These are phyloP conservation scores for Cardamine occulta DNA, from an alignment of 345 rosid genomes.

Conservation along the genomic window DNA sequence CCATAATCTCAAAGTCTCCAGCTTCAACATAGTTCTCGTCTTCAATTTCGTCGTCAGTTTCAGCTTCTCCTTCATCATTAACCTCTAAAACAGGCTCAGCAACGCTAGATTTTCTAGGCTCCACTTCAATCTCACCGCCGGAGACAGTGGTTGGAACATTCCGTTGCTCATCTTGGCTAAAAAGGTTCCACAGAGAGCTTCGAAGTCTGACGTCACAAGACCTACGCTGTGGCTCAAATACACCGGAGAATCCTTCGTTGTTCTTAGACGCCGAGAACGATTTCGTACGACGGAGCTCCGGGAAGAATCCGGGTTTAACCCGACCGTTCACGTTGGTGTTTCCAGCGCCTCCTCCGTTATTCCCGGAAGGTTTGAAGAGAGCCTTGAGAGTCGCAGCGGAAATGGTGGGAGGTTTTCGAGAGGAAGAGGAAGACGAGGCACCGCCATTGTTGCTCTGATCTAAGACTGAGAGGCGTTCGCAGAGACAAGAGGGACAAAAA, in stretches of 20 bases:
- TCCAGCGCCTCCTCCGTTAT: slow-evolving; percentile 33
- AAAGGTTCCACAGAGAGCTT: slow-evolving; percentile 75
- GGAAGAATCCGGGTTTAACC: slow-evolving; percentile 58
- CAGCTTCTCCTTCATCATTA: slow-evolving; percentile 57
- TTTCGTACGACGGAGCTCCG: slow-evolving; percentile 95
- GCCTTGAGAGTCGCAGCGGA: slow-evolving; percentile 72
- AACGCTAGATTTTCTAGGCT: slow-evolving; percentile 53
- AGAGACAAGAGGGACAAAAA: slow-evolving; percentile 97
- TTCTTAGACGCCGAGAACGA: slow-evolving; percentile 93
- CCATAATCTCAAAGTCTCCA: slow-evolving; percentile 46
- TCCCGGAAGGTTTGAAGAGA: slow-evolving; percentile 55
- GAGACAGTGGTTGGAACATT: slow-evolving; percentile 39
- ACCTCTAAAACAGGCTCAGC: slow-evolving; percentile 60
- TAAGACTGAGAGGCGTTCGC: slow-evolving; percentile 91
- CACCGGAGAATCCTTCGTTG: slow-evolving; percentile 85
- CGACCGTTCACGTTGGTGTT: slow-evolving; percentile 34
- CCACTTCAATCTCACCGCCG: slow-evolving; percentile 51
- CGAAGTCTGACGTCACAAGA: slow-evolving; percentile 93
- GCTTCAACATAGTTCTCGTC: slow-evolving; percentile 42
- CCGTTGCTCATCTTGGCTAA: slow-evolving; percentile 67
- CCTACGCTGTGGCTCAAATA: slow-evolving; percentile 90
- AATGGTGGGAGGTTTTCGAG: slow-evolving; percentile 60
- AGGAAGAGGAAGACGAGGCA: slow-evolving; percentile 49
- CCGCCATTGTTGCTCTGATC: slow-evolving; percentile 56
- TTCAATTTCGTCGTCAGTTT: slow-evolving; percentile 48